Evolutionary conservation across 495 filamentous ascomycete genomes (phyloP), one percentile per base, ranked within the genome.

Genomic region (Ascodesmis nigricans): DNA sequence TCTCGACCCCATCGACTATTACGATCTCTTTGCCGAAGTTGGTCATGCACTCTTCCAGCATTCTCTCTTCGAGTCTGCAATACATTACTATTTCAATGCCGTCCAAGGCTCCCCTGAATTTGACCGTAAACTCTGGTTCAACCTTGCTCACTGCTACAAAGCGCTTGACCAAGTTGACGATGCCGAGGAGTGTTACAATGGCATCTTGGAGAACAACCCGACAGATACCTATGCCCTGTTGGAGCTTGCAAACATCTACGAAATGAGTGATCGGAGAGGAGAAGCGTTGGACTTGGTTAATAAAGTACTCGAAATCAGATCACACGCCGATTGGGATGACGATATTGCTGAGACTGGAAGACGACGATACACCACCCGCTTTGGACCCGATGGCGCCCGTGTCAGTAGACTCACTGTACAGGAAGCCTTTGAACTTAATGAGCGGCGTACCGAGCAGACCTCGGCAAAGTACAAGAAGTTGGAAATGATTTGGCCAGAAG

Each of bases 211-310:
- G 27, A 59, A 68, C 37, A 75, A 91, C 38, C 43, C 66, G 8
- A 56, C 62, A 28, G 66, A 77, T 39, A 65, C 77, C 31, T 71
- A 81, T 33, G 73, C 73, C 9, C 71, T 78, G 29, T 67, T 76
- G 9, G 61, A 74, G 40, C 59, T 93, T 10, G 79, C 75, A 5
- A 77, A 72, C 42, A 66, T 91, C 47, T 90, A 80, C 47, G 77
- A 87, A 47, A 64, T 63, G 13, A 62, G 67, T 17, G 64, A 66
- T 29, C 66, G 72, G 55, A 64, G 62, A 13, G 69, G 76, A 36
- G 65, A 82, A 42, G 82, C 81, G 0, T 64, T 76, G 37, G 66
- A 73, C 23, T 68, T 71, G 23, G 69, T 78, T 33, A 70, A 74
- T 31, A 72, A 87, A 50, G 70, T 76, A 4, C 63, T 83, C 36